A percentile compares a stretch with the other conserved stretches of the same genome.
Evolutionary conservation across 208 protist species (phyloP).

Genomic region (Leishmania mexicana): DNA sequence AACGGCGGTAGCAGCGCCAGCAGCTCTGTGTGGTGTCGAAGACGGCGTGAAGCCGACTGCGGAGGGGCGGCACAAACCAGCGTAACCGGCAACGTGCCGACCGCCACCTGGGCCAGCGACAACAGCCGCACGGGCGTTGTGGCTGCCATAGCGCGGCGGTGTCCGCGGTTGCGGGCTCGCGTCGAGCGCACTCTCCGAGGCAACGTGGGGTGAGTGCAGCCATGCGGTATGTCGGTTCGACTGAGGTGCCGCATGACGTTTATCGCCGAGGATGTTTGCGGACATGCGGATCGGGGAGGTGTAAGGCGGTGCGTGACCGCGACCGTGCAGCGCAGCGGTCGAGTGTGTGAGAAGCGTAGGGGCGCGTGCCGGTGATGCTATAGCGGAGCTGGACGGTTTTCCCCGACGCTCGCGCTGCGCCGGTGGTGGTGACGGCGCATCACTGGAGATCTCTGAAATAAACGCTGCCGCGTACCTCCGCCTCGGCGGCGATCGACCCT

Average conservation of each 20-base stretch:
- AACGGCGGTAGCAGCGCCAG: not conserved
- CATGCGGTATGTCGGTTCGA: not conserved
- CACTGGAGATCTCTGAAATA: not conserved
- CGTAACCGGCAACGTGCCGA: not conserved
- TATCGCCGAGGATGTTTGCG: not conserved
- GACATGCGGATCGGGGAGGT: not conserved
- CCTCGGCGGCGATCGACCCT: not conserved
- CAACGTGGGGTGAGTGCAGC: not conserved
- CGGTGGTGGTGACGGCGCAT: not conserved
- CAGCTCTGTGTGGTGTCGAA: not conserved
- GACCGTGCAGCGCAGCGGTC: not conserved
- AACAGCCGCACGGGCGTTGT: not conserved
- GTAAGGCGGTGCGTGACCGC: not conserved
- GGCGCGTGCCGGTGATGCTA: not conserved
- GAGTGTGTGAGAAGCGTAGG: not conserved
- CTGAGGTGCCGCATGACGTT: not conserved
- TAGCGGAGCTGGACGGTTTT: not conserved
- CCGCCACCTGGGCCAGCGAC: not conserved
- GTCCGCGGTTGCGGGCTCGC: slow-evolving; percentile 20
- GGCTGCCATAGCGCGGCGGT: not conserved
- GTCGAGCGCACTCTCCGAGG: not conserved
- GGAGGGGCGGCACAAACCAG: slow-evolving; percentile 5
- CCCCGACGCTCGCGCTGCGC: not conserved
- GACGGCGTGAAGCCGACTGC: not conserved
- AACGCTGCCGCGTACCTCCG: not conserved